Conservation (phyloP, 768 basidiomycete species). For the Clitopilus passeckerianus region DNA sequence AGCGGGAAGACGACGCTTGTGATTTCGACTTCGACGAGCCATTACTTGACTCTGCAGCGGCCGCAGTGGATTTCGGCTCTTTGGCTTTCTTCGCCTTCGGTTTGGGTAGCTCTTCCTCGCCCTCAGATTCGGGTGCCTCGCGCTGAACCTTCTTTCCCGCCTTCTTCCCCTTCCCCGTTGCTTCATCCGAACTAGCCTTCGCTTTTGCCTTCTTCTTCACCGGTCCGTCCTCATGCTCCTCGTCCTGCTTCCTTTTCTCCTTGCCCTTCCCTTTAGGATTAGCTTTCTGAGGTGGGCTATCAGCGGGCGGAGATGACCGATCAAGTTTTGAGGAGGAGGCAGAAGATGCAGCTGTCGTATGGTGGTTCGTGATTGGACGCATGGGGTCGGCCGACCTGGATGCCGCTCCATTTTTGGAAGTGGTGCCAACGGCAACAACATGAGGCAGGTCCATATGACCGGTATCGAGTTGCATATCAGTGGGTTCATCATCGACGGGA, state of each 20-base stretch:
- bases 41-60: neutral
- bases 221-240: conserved; percentile 7
- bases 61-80: neutral
- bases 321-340: neutral
- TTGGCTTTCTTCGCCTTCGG: neutral
- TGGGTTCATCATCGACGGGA: neutral
- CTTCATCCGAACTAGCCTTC: conserved; percentile 3
- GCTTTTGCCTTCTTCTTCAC: conserved; percentile 15
- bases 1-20: neutral
- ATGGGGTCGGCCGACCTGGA: neutral
- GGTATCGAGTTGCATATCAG: neutral
- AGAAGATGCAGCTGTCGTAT: neutral
- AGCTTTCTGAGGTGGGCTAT: neutral
- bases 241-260: conserved; percentile 20
- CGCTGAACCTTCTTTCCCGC: neutral
- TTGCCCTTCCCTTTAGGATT: conserved; percentile 5
- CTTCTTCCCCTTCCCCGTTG: conserved; percentile 3
- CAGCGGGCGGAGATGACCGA: neutral
- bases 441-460: neutral
- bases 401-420: neutral
- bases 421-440: neutral
- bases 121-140: conserved; percentile 7
- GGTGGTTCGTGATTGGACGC: neutral
- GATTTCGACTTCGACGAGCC: conserved; percentile 1
- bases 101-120: conserved; percentile 13